Base-by-base conservation (phyloP, 2,329 filamentous ascomycete genomes). In the Metarhizium sp. region DNA sequence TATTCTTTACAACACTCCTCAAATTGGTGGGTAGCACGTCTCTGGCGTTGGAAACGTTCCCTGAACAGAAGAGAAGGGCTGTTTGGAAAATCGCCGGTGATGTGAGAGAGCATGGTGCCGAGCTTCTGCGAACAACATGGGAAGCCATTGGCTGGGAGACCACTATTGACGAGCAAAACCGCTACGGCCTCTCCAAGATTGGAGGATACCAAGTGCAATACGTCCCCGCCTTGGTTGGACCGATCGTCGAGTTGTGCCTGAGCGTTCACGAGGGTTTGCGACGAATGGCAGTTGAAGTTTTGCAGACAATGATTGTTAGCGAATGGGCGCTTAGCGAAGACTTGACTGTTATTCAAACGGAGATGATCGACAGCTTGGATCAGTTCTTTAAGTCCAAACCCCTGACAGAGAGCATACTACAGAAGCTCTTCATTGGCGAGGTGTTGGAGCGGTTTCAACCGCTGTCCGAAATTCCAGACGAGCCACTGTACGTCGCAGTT, bases 1-100 rank as follows among this genome's bases (percentile, higher is more conserved):
- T 87, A 36, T 96, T 96, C 73, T 96, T 99, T 67, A 87, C 86
- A 18, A 92, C 91, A 0, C 75, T 99, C 34, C 78, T 99, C 32
- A 91, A 89, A 66, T 84, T 97, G 3, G 90, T 99, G 2, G 89
- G 90, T 5, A 96, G 91, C 64, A 85, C 92, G 40, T 89, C 87
- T 0, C 79, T 99, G 20, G 92, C 94, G 0, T 79, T 99, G 42
- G 94, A 99, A 68, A 96, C 92, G 0, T 97, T 96, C 66, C 91
- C 94, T 0, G 95, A 99, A 69, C 94, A 99, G 72, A 99, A 97
- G 73, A 80, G 94, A 49, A 79, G 94, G 55, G 92, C 94, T 1
- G 92, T 97, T 1, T 99, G 95, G 94, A 99, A 97, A 74, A 96
- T 99, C 67, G 94, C 92, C 4, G 94, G 94, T 6, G 95, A 99